These are phyloP conservation scores for Podospora pseudopauciseta DNA, from an alignment of 495 filamentous ascomycete genomes.

Conservation along the genomic window DNA sequence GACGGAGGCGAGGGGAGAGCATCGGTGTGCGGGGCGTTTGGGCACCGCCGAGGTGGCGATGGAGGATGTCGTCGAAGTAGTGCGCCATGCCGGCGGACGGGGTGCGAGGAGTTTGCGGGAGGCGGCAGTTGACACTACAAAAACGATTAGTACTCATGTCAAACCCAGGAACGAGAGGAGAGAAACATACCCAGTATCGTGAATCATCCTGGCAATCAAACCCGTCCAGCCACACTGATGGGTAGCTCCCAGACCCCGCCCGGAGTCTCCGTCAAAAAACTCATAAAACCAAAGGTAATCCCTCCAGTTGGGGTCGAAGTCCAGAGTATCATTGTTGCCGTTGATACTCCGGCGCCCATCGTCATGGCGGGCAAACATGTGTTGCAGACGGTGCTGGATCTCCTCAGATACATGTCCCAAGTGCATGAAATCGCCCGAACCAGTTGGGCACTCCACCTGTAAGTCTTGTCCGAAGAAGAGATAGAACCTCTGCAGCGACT, in stretches of 20 bases:
- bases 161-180: neutral
- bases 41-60: constrained; percentile 40
- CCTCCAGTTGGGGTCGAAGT: constrained; percentile 88
- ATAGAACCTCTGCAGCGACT: constrained; percentile 87
- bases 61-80: constrained; percentile 93
- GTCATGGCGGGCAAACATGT: constrained; percentile 78
- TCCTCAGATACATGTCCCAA: constrained; percentile 95
- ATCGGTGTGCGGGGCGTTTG: constrained; percentile 39
- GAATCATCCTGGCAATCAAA: constrained; percentile 90
- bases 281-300: constrained; percentile 95
- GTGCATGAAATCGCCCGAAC: constrained; percentile 94
- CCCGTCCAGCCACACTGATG: constrained; percentile 99
- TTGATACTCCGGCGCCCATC: constrained; percentile 86
- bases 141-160: constrained; percentile 17
- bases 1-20: constrained; percentile 55
- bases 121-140: constrained; percentile 77
- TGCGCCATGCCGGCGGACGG: constrained; percentile 77
- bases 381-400: constrained; percentile 90
- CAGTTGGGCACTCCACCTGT: constrained; percentile 88
- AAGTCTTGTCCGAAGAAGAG: constrained; percentile 89
- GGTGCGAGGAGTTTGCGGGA: constrained; percentile 88
- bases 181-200: constrained; percentile 78
- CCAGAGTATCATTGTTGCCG: constrained; percentile 71
- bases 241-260: constrained; percentile 83
- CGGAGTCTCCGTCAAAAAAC: constrained; percentile 92